A percentile compares a stretch with the other conserved stretches of the same genome.
phyloP scores from a whole-genome alignment of 805 yeast species.

The Metschnikowia proteae region DNA sequence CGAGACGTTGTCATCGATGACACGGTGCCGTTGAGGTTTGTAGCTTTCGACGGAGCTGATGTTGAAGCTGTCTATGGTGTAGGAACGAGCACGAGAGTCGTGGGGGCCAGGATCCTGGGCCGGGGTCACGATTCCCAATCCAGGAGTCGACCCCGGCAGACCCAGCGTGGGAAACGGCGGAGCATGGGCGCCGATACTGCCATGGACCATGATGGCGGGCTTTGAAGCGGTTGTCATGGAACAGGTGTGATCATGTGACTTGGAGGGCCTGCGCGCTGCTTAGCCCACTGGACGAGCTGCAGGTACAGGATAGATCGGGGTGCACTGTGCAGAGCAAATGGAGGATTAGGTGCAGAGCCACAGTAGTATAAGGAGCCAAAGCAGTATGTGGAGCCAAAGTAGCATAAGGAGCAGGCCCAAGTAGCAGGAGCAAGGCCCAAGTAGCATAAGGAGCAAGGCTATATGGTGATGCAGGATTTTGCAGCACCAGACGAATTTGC shows the following conservation, averaged over 20 bases:
- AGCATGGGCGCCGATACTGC: conserved; percentile 2
- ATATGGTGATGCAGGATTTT: no score
- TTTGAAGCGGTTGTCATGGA: not conserved
- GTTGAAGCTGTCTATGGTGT: conserved; percentile 18
- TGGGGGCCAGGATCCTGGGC: conserved; percentile 3
- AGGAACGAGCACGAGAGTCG: conserved; percentile 11
- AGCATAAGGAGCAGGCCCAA: no score
- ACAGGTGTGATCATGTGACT: not conserved
- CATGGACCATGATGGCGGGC: conserved; percentile 1
- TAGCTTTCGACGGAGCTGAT: conserved; percentile 18
- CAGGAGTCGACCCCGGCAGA: conserved; percentile 3
- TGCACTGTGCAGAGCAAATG: no score
- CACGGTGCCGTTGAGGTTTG: conserved; percentile 5
- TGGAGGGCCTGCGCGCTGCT: conserved; percentile 2
- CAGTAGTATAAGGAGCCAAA: no score
- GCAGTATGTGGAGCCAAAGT: no score
- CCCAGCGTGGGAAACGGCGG: not conserved
- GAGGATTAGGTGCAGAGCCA: no score
- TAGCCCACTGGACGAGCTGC: no score
- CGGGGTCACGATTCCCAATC: conserved; percentile 10
- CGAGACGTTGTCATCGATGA: not conserved
- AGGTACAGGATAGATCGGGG: no score
- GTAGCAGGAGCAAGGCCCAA: no score
- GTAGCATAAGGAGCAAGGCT: no score
- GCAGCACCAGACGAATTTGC: no score